phyloP scores from a whole-genome alignment of 495 filamentous ascomycete species.

The Oleoguttula mirabilis region DNA sequence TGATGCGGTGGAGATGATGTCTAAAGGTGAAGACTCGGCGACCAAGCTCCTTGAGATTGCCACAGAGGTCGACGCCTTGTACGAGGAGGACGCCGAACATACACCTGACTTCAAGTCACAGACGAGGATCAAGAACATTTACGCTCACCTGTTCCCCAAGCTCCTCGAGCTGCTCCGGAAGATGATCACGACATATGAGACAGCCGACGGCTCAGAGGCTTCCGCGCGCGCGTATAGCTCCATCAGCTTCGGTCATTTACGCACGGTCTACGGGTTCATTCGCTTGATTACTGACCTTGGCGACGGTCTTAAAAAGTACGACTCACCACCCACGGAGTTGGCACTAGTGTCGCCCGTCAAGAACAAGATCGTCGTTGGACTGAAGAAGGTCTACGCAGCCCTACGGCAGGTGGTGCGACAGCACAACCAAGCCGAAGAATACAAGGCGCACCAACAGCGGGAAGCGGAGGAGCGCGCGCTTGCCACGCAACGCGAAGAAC shows the following conservation, averaged over 20 bases:
- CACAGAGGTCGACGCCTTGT: background rate
- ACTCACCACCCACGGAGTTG: constrained; percentile 3
- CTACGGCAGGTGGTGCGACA: background rate
- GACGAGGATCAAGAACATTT: constrained; percentile 5
- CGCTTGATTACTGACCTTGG: constrained; percentile 8
- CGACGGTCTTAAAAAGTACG: background rate
- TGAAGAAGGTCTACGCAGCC: constrained; percentile 6
- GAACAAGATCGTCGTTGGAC: constrained; percentile 3
- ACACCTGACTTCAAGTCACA: constrained; percentile 2
- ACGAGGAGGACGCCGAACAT: background rate
- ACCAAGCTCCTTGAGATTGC: background rate
- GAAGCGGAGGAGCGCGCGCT: constrained; percentile 3
- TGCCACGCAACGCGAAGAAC: constrained; percentile 3
- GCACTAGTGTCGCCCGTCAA: constrained; percentile 14
- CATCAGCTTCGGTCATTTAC: constrained; percentile 3
- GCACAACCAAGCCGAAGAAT: background rate
- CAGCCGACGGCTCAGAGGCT: background rate
- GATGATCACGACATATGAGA: constrained; percentile 6
- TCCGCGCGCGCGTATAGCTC: background rate
- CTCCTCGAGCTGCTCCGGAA: constrained; percentile 9
- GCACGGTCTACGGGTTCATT: background rate
- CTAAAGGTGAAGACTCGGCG: background rate
- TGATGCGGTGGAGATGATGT: background rate
- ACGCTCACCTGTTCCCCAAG: constrained; percentile 14
- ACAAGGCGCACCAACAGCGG: background rate